Evolutionary conservation across 1,284 basidiomycete species (phyloP).

Genomic region (Paramarasmius palmivorus): DNA sequence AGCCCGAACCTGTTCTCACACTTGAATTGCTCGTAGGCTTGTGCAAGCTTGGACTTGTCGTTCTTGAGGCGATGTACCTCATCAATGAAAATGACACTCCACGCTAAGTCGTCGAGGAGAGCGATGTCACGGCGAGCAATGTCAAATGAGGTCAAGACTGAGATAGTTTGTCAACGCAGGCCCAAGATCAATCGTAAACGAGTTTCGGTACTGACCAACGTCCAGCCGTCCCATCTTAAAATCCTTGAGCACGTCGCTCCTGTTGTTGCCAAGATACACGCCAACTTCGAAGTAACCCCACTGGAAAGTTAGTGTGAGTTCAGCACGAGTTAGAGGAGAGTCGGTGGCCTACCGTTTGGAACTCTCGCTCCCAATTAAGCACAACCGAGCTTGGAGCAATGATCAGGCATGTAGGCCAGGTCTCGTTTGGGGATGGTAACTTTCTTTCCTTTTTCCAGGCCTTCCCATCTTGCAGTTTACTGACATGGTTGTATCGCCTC

Average conservation of each 20-base stretch:
- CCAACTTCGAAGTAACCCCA: slow-evolving; percentile 85
- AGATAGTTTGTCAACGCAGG: slow-evolving; percentile 9
- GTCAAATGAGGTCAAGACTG: slow-evolving; percentile 76
- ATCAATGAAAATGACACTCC: slow-evolving; percentile 76
- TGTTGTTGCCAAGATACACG: slow-evolving; percentile 56
- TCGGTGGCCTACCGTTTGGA: slow-evolving; percentile 48
- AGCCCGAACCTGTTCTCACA: slow-evolving; percentile 73
- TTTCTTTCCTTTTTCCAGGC: slow-evolving; percentile 51
- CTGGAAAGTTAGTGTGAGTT: slow-evolving; percentile 33
- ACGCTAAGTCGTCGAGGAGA: slow-evolving; percentile 60
- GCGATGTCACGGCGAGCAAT: slow-evolving; percentile 68
- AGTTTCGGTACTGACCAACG: slow-evolving; percentile 56
- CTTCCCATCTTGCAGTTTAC: slow-evolving; percentile 58
- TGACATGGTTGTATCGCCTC: slow-evolving; percentile 63
- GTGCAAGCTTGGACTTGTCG: slow-evolving; percentile 57
- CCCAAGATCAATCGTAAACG: neutral
- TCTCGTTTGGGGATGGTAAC: slow-evolving; percentile 64
- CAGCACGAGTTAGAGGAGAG: neutral
- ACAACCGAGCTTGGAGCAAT: slow-evolving; percentile 80
- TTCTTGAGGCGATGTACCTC: slow-evolving; percentile 87
- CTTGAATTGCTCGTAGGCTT: slow-evolving; percentile 63
- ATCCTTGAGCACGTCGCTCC: slow-evolving; percentile 57
- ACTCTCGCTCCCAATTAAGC: slow-evolving; percentile 81
- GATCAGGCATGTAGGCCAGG: slow-evolving; percentile 82
- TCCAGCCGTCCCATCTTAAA: slow-evolving; percentile 77